These are phyloP conservation scores for Talaromyces marneffei DNA, from an alignment of 2,329 filamentous ascomycete genomes.

Conservation along the genomic window DNA sequence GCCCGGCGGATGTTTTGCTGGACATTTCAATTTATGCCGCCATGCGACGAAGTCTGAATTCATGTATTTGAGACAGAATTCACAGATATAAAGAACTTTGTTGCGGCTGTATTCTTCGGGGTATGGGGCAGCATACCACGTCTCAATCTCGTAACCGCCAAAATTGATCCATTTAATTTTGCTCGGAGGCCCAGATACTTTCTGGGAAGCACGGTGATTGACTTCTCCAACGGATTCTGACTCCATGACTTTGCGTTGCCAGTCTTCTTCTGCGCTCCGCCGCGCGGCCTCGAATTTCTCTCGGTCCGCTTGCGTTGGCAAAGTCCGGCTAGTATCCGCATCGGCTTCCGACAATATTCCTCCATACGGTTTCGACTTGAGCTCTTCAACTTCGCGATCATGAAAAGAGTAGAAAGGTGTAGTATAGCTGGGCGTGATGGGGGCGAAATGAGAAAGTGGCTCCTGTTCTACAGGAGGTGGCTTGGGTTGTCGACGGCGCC, in stretches of 20 bases:
- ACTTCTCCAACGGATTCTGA: slow-evolving; percentile 59
- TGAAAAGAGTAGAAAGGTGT: slow-evolving; percentile 83
- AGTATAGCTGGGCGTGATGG: slow-evolving; percentile 58
- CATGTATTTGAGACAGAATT: slow-evolving; percentile 99
- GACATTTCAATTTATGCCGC: slow-evolving; percentile 95
- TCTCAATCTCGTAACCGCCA: slow-evolving; percentile 95
- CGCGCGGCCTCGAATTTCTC: slow-evolving; percentile 85
- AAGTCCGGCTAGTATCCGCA: slow-evolving; percentile 83
- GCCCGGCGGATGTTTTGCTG: slow-evolving; percentile 90
- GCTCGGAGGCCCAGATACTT: slow-evolving; percentile 77
- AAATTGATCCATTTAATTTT: slow-evolving; percentile 99
- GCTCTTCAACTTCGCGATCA: slow-evolving; percentile 81
- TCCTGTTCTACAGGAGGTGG: slow-evolving; percentile 36
- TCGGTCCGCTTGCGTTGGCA: slow-evolving; percentile 73
- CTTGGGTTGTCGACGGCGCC: slow-evolving; percentile 45
- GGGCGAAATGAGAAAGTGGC: slow-evolving; percentile 54
- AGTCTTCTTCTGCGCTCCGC: slow-evolving; percentile 84
- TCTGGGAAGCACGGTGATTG: slow-evolving; percentile 61
- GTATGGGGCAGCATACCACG: slow-evolving; percentile 97
- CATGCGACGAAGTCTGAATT: slow-evolving; percentile 97
- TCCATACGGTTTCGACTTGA: slow-evolving; percentile 89
- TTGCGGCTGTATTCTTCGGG: slow-evolving; percentile 98
- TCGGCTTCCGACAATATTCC: slow-evolving; percentile 85
- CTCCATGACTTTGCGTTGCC: slow-evolving; percentile 63
- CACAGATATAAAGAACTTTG: slow-evolving; percentile 94